Conservation (phyloP, 305 asterid genomes). For the Solanum hybrid region DNA sequence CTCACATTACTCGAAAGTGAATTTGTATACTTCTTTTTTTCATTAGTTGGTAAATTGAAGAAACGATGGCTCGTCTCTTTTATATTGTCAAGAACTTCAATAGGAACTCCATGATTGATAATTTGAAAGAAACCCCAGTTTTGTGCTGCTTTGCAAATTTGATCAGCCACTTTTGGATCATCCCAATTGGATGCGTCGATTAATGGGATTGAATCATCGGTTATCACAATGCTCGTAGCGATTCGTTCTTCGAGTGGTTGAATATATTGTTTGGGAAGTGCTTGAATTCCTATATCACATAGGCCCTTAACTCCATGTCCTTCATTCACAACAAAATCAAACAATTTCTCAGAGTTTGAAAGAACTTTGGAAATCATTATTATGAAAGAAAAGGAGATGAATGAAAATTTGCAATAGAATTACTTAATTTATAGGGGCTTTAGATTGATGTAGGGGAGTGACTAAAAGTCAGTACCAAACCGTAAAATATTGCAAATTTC, state of each 20-base stretch:
- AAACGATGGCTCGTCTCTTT: not conserved
- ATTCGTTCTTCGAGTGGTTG: not conserved
- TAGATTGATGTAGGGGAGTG: too few relatives aligned
- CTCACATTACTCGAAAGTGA: not conserved
- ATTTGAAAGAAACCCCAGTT: not conserved
- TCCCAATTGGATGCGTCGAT: not conserved
- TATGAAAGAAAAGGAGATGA: too few relatives aligned
- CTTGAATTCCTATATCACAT: not conserved
- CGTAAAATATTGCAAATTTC: too few relatives aligned
- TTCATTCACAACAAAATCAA: not conserved
- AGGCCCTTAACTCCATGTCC: not conserved
- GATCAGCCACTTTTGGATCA: not conserved
- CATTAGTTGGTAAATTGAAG: not conserved
- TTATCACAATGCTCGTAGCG: not conserved
- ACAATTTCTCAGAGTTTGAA: not conserved
- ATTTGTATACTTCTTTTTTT: not conserved
- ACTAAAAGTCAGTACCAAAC: too few relatives aligned
- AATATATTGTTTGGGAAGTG: not conserved
- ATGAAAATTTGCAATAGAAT: too few relatives aligned
- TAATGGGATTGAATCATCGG: not conserved
- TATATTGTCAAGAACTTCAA: not conserved
- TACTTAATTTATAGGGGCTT: too few relatives aligned
- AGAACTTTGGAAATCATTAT: not conserved
- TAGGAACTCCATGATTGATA: not conserved
- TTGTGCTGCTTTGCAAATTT: too few relatives aligned